phyloP scores from a whole-genome alignment of 2,329 filamentous ascomycete species.

The Metarhizium brunneum region DNA sequence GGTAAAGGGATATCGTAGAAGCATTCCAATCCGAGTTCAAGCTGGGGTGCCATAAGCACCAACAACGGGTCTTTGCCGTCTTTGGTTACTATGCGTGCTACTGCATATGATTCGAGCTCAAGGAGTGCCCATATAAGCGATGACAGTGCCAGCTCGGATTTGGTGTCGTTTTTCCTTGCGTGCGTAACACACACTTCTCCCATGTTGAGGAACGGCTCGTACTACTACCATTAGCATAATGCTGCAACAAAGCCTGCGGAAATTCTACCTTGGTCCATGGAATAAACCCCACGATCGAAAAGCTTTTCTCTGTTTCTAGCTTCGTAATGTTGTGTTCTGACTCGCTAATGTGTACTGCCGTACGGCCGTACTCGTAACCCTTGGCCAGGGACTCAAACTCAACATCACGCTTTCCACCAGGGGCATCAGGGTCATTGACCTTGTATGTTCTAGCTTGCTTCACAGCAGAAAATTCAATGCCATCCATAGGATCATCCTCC shows the following conservation, averaged over 20 bases:
- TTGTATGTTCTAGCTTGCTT: constrained; percentile 71
- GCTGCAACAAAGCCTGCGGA: not conserved
- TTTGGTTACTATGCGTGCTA: constrained; percentile 79
- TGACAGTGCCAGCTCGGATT: constrained; percentile 75
- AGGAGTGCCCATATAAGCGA: constrained; percentile 82
- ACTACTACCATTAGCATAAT: constrained; percentile 34
- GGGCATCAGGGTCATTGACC: constrained; percentile 63
- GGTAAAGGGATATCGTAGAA: constrained; percentile 85
- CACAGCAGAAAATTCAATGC: constrained; percentile 57
- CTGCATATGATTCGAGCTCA: constrained; percentile 75
- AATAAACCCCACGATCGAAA: constrained; percentile 85
- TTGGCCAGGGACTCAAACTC: constrained; percentile 78
- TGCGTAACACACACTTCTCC: constrained; percentile 72
- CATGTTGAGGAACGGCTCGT: constrained; percentile 78
- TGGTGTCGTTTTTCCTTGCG: constrained; percentile 68
- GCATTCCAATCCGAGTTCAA: constrained; percentile 73
- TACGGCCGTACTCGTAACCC: constrained; percentile 88
- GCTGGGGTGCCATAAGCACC: constrained; percentile 68
- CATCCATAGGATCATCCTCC: constrained; percentile 38
- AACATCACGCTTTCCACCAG: constrained; percentile 74
- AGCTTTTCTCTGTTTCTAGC: constrained; percentile 63
- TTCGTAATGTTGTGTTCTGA: constrained; percentile 85
- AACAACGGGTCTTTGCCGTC: constrained; percentile 71
- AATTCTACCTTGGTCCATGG: constrained; percentile 53
- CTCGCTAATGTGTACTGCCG: constrained; percentile 80